These are phyloP conservation scores for Desmodesmus armatus DNA, from an alignment of 139 green algal genomes.

Conservation along the genomic window DNA sequence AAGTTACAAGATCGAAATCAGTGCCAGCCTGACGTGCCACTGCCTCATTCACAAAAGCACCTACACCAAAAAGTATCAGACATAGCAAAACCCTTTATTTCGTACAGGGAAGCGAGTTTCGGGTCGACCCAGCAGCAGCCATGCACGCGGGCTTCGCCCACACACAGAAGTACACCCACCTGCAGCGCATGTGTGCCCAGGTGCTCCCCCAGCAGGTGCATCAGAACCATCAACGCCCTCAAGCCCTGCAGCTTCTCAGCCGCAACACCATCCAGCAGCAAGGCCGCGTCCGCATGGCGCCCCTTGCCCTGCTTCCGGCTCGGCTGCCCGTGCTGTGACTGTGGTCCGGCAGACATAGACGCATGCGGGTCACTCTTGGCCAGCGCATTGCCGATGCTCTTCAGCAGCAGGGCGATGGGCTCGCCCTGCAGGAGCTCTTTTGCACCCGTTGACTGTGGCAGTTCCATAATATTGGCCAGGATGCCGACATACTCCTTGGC, in stretches of 20 bases:
- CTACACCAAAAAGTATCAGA: no score
- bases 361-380: background rate
- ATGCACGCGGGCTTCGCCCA: no score
- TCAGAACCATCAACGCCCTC: slow-evolving; percentile 47
- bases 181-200: slow-evolving; percentile 55
- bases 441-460: background rate
- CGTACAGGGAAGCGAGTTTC: no score
- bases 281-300: background rate
- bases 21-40: no score
- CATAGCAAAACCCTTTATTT: no score
- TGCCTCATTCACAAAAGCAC: no score
- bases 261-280: background rate
- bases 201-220: slow-evolving; percentile 45
- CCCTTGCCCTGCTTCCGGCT: background rate
- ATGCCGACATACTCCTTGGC: slow-evolving; percentile 40
- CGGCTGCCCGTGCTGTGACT: background rate
- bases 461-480: slow-evolving; percentile 27
- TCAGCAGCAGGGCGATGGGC: slow-evolving; percentile 52
- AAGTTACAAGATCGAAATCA: no score
- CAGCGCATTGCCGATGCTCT: slow-evolving; percentile 43
- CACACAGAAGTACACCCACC: no score
- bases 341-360: background rate
- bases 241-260: slow-evolving; percentile 52
- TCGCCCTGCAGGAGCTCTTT: slow-evolving; percentile 53
- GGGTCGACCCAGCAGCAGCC: no score